phyloP scores from a whole-genome alignment of 2,329 filamentous ascomycete species.

The Colletotrichum melonis region DNA sequence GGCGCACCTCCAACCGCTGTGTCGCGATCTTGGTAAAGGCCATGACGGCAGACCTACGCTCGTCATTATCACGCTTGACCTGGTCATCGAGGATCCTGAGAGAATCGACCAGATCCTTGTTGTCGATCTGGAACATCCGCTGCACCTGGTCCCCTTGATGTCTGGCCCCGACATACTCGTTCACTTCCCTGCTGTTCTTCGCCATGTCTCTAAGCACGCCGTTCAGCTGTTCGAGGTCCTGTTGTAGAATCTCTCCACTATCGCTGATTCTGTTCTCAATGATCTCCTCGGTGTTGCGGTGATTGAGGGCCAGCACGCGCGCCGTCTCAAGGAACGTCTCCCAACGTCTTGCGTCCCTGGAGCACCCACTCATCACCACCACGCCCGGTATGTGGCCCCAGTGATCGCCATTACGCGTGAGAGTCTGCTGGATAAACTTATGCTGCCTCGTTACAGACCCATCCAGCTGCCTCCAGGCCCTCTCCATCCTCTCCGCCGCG shows the following conservation, averaged over 20 bases:
- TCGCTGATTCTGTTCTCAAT: not conserved
- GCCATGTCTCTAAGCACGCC: not conserved
- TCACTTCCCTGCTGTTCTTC: not conserved
- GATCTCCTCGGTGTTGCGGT: not conserved
- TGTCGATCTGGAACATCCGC: not conserved
- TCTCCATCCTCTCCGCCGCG: not conserved
- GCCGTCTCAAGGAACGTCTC: not conserved
- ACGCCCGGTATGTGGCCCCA: not conserved
- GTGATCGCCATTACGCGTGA: not conserved
- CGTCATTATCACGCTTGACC: not conserved
- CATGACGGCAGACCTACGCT: not conserved
- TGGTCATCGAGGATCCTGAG: not conserved
- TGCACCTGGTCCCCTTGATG: not conserved
- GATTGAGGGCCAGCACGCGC: not conserved
- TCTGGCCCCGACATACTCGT: not conserved
- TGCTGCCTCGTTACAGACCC: not conserved
- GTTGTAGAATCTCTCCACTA: not conserved
- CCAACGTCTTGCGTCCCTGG: not conserved
- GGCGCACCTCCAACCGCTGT: not conserved
- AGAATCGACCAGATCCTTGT: not conserved
- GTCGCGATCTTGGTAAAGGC: not conserved
- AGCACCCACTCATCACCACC: not conserved
- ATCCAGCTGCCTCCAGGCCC: conserved; percentile 14
- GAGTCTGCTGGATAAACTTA: not conserved
- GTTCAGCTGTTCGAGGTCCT: not conserved